Evolutionary conservation across 495 filamentous ascomycete species (phyloP), one percentile per base, ranked within the genome.

Genomic region (Aspergillus cavernicola): DNA sequence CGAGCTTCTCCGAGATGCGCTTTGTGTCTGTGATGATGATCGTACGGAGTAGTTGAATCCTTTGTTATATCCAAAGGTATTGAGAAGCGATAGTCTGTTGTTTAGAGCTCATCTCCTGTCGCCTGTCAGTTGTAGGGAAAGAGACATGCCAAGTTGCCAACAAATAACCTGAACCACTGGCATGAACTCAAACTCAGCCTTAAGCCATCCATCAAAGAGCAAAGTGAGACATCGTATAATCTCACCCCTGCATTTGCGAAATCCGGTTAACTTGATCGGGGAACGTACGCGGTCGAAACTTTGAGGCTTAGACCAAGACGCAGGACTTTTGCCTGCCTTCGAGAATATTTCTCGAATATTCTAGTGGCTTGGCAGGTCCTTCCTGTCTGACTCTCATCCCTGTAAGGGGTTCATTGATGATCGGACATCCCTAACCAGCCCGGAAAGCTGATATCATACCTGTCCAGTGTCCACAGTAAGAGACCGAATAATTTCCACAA

Each of bases 301-400:
- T 44, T n/a, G 12, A 42, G 20, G 2, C 20, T 4, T 15, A 22
- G n/a, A 47, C 52, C 45, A 31, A 46, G 28, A 45, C 29, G 52
- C 12, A 18, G 22, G 16, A 22, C 35, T 50, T 44, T 71, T 72
- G 63, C 61, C 66, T 66, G 28, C 24, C 22, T 72, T 72, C 69
- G 64, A 50, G 64, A 70, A 68, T 53, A 37, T 33, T 70, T 69
- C 67, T 70, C 65, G 68, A 23, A 33, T 45, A 38, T 31, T 39
- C 29, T 26, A 39, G 6, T 5, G 3, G 28, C 50, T 35, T 36
- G 39, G 31, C 35, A n/a, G 6, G 35, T 16, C 24, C n/a, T n/a
- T n/a, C n/a, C n/a, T 28, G 24, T 28, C 24, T 4, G 24, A 9
- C 4, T 4, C 9, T 28, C 24, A 28, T 6, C 35, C 28, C 15